Evolutionary conservation across 2,329 filamentous ascomycete species (phyloP).

Genomic region (Aspergillus japonicus): DNA sequence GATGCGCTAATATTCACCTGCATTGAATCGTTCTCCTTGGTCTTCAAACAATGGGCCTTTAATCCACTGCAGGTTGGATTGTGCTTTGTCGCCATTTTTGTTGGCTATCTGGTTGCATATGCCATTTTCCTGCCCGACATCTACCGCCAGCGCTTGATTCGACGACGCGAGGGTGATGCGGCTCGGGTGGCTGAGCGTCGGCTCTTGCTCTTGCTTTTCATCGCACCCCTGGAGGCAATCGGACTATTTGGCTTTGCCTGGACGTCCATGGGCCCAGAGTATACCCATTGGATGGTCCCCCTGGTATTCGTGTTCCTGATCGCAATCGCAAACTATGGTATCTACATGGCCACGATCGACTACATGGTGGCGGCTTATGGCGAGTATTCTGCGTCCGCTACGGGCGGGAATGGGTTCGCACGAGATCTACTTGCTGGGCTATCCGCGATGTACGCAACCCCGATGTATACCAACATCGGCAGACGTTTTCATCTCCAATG

Average conservation of each 20-base stretch:
- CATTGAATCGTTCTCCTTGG: constrained; percentile 67
- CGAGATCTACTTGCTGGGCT: constrained; percentile 72
- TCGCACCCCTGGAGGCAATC: constrained; percentile 60
- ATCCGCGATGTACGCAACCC: constrained; percentile 65
- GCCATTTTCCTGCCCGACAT: constrained; percentile 54
- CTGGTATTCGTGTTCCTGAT: constrained; percentile 65
- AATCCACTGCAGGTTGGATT: constrained; percentile 20
- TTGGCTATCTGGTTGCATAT: constrained; percentile 58
- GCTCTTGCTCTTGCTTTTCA: constrained; percentile 64
- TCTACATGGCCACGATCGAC: constrained; percentile 75
- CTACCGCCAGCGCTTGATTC: constrained; percentile 40
- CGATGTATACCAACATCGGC: constrained; percentile 57
- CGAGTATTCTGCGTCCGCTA: constrained; percentile 70
- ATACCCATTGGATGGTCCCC: constrained; percentile 66
- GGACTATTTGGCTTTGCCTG: constrained; percentile 70
- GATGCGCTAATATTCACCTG: constrained; percentile 78
- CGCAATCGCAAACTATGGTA: constrained; percentile 70
- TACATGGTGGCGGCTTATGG: constrained; percentile 77
- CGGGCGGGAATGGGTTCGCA: constrained; percentile 72
- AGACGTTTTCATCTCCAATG: constrained; percentile 49
- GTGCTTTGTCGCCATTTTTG: constrained; percentile 37
- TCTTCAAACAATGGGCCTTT: constrained; percentile 39
- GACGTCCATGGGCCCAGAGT: constrained; percentile 63
- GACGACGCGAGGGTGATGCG: constrained; percentile 47
- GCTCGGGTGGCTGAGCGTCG: constrained; percentile 61